Conservation (phyloP, 371 early-diverging fungal species). For the Mucor saturninus region DNA sequence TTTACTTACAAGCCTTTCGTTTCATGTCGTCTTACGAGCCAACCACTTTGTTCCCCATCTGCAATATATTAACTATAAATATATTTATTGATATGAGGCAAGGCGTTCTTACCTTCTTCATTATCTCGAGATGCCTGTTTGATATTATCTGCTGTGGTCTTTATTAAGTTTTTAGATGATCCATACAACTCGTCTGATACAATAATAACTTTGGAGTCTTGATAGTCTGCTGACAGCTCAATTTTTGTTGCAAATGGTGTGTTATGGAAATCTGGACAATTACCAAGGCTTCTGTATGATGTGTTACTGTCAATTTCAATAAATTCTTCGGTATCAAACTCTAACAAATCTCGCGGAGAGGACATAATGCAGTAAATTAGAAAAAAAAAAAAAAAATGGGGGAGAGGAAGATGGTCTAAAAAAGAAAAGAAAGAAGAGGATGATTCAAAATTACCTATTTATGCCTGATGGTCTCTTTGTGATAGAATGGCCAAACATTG, state of each 20-base stretch:
- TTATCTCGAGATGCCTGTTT: background rate
- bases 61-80: background rate
- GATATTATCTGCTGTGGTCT: background rate
- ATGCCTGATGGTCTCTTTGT: background rate
- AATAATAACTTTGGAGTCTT: background rate
- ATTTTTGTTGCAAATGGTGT: conserved; percentile 8
- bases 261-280: background rate
- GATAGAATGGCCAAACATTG: background rate
- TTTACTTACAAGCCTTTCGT: background rate
- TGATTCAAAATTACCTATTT: too few species aligned
- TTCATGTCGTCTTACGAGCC: conserved; percentile 14
- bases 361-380: too few species aligned
- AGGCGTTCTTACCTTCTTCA: conserved; percentile 3
- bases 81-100: background rate
- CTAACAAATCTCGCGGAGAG: too few species aligned
- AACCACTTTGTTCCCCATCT: conserved; percentile 12
- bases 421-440: background rate
- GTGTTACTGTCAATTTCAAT: background rate
- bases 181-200: conserved; percentile 2
- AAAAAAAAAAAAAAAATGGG: background rate
- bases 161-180: conserved; percentile 5
- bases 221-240: conserved; percentile 10
- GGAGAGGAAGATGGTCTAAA: too few species aligned
- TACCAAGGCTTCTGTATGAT: background rate
- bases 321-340: too few species aligned